Base-by-base conservation (phyloP, 2,329 filamentous ascomycete genomes). In the Geosmithia putterillii region DNA sequence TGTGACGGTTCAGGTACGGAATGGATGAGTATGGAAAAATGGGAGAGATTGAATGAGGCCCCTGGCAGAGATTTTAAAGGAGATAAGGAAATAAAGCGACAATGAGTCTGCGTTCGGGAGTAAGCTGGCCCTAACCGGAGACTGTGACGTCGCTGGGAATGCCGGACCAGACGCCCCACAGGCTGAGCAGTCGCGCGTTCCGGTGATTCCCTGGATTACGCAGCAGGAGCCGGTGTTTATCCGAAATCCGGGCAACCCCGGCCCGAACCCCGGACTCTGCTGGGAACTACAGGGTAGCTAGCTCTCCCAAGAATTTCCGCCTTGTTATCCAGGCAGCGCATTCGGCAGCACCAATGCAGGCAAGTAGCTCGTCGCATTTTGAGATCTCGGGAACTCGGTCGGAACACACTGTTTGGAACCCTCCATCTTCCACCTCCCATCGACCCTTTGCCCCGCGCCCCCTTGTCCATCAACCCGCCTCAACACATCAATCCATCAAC, bases 381-480 rank as follows among this genome's bases (percentile, higher is more conserved):
- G 40, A 43, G 42, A 42, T 43, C 43, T 43, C 38, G 36, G 23
- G 9, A 23, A 39, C 19, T 37, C n/a, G 20, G 37, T 39, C 37
- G 37, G 15, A 43, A 38, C 20, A 19, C 22, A 5, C n/a, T 15
- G 10, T 32, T 32, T 32, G 23, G 20, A 38, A 37, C 17, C 37
- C 17, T 41, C 42, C 19, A 45, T 39, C 37, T 36, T 40, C 28
- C 41, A 42, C 43, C 45, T 43, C 4, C 32, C 38, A 35, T 40
- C 42, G 38, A 44, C 52, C 56, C 53, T 57, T 57, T 55, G 51
- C 48, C 48, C 52, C 51, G 46, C 45, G 56, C 51, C 49, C 53
- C 53, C 48, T 52, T 50, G 54, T 50, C 52, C 51, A 51, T 49
- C 53, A 52, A 48, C 48, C 48, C 51, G 48, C 83, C 79, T 46